Evolutionary conservation across 2,329 filamentous ascomycete genomes (phyloP), one percentile per base, ranked within the genome.

Genomic region (Fusarium gaditjirri): DNA sequence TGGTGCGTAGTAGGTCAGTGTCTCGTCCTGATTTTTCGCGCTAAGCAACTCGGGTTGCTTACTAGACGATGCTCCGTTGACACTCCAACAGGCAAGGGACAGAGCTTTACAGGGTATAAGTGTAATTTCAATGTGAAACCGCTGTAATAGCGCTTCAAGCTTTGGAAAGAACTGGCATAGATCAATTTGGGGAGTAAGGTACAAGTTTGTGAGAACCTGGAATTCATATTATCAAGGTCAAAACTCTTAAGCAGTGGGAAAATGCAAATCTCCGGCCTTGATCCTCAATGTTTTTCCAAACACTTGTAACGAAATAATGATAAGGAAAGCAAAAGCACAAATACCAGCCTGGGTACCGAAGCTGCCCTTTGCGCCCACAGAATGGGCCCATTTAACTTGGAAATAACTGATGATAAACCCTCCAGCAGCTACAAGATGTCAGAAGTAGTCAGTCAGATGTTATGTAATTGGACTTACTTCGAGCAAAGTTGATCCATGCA

Each of bases 241-340:
- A n/a, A 21, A 4, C 10, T 41, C 4, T 21, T 44, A 27, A 12
- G 10, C 21, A 3, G 21, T 33, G 8, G 46, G 23, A 9, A 27
- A 52, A 0, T 0, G 4, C 10, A 52, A 0, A 2, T 52, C 14
- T 21, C 47, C 31, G 6, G 12, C 36, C n/a, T 16, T 21, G 0
- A 0, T 2, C 5, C 47, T 52, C 23, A 52, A 21, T 12, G 17
- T 12, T 3, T 52, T 52, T 2, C 47, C 47, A 3, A 27, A 27
- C 3, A 16, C 6, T 14, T 52, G 47, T 5, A 52, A 12, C 0
- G 12, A 1, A 25, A 52, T 0, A 3, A 52, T 1, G 13, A 52
- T 36, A 21, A 52, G 17, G 27, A 52, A 52, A 0, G 47, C 31
- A 21, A 25, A 8, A 16, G 47, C 47, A 16, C 47, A 52, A 12